phyloP scores from a whole-genome alignment of 331 rosid genomes.

The Stylosanthes scabra region DNA sequence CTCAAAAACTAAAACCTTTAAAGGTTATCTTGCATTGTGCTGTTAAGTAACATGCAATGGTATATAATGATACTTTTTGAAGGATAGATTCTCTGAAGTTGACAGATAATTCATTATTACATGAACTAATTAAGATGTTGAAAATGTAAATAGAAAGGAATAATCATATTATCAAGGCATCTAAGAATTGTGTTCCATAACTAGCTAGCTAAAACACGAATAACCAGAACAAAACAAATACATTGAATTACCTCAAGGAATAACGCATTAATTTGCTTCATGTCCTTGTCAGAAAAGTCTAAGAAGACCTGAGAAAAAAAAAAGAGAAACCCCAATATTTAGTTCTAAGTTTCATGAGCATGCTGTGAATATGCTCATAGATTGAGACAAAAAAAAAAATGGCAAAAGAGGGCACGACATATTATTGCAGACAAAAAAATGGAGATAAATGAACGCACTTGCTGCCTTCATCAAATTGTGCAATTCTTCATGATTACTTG shows the following conservation, averaged over 20 bases:
- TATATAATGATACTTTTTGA: not conserved
- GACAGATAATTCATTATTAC: constrained; percentile 1
- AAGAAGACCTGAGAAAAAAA: constrained; percentile 75
- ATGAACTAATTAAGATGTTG: constrained; percentile 5
- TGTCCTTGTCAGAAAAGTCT: constrained; percentile 88
- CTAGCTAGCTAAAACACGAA: constrained; percentile 27
- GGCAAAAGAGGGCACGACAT: constrained; percentile 25
- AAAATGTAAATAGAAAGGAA: no score
- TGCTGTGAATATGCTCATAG: constrained; percentile 10
- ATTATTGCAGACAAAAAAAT: constrained; percentile 28
- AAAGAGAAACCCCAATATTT: not conserved
- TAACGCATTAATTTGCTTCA: constrained; percentile 79
- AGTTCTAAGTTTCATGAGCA: no score
- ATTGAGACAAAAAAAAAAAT: constrained; percentile 19
- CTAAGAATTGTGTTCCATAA: constrained; percentile 27
- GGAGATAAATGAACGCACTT: constrained; percentile 53
- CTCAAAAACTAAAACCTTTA: no score
- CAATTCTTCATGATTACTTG: constrained; percentile 97
- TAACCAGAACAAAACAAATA: constrained; percentile 14
- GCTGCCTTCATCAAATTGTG: constrained; percentile 97
- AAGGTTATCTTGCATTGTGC: not conserved
- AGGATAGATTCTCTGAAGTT: constrained; percentile 17
- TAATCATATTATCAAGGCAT: constrained; percentile 16
- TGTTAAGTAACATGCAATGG: constrained; percentile 15
- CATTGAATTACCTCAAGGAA: constrained; percentile 78